phyloP scores from a whole-genome alignment of 805 yeast species.

The Candida adriatica region DNA sequence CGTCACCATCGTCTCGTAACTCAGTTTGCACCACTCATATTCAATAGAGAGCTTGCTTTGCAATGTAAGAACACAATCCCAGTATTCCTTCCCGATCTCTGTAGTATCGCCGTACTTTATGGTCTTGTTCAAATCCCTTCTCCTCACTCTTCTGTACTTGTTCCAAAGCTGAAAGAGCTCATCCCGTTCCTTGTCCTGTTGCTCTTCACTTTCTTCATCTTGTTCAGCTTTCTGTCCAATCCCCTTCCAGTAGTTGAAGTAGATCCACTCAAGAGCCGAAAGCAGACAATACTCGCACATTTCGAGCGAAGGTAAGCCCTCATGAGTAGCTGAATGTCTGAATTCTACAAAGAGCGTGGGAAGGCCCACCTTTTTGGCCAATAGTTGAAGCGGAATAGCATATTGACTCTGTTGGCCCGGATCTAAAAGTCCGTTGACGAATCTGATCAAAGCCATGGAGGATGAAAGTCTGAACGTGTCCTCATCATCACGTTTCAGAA shows the following conservation, averaged over 20 bases:
- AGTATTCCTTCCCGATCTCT: conserved; percentile 35
- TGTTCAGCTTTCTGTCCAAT: conserved; percentile 12
- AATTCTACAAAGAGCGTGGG: conserved; percentile 85
- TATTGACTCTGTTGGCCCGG: conserved; percentile 72
- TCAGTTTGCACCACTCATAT: conserved; percentile 4
- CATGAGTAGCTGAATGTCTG: conserved; percentile 90
- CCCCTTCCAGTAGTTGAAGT: conserved; percentile 61
- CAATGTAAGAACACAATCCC: conserved; percentile 28
- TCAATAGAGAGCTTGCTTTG: conserved; percentile 16
- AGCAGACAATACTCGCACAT: conserved; percentile 54
- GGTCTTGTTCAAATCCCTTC: conserved; percentile 32
- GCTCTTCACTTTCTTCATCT: conserved; percentile 31
- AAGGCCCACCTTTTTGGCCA: conserved; percentile 63
- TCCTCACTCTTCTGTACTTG: conserved; percentile 42
- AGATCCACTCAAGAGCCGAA: conserved; percentile 71
- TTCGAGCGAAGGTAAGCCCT: conserved; percentile 63
- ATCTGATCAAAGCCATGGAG: conserved; percentile 68
- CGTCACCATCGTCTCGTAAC: conserved; percentile 26
- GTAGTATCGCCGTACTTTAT: conserved; percentile 38
- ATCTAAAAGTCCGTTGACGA: conserved; percentile 88
- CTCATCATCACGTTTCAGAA: conserved; percentile 1
- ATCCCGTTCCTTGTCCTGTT: conserved; percentile 21
- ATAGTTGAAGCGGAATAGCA: conserved; percentile 70
- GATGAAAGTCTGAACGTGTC: conserved; percentile 5
- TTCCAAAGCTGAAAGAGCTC: conserved; percentile 27